These are phyloP conservation scores for Astrocystis sublimbata DNA, from an alignment of 495 filamentous ascomycete genomes.

Conservation along the genomic window DNA sequence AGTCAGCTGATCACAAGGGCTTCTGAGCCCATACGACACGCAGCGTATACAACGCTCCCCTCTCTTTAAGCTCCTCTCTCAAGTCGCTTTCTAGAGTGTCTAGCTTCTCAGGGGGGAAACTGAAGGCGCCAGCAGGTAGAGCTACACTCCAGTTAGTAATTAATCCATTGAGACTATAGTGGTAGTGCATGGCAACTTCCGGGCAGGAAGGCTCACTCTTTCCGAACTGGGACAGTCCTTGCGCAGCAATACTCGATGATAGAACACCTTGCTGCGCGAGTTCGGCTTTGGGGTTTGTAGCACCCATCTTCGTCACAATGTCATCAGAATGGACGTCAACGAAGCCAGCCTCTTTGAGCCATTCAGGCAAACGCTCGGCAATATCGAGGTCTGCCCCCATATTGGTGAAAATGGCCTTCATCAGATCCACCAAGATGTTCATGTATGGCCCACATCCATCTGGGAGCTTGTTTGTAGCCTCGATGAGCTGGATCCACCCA, in stretches of 20 bases:
- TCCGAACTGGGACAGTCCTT: background rate
- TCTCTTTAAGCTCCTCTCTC: background rate
- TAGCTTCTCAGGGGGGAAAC: too few relatives aligned
- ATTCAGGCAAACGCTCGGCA: background rate
- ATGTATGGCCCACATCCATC: background rate
- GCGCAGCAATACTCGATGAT: background rate
- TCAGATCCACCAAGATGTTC: background rate
- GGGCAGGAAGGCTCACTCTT: background rate
- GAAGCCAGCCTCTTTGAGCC: background rate
- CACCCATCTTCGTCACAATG: too few relatives aligned
- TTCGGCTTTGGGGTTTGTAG: too few relatives aligned
- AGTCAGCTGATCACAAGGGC: too few relatives aligned
- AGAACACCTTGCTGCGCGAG: background rate
- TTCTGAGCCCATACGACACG: background rate
- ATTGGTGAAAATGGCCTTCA: background rate
- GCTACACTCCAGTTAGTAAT: too few relatives aligned
- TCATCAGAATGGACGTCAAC: too few relatives aligned
- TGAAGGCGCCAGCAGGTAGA: too few relatives aligned
- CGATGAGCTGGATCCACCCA: constrained; percentile 23
- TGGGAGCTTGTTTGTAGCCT: constrained; percentile 1
- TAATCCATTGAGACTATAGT: background rate
- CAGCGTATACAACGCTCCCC: background rate
- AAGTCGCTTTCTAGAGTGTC: background rate
- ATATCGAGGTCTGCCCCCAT: background rate
- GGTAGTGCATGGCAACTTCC: background rate